These are phyloP conservation scores for Fraxinus albicans DNA, from an alignment of 305 asterid species.

Conservation along the genomic window DNA sequence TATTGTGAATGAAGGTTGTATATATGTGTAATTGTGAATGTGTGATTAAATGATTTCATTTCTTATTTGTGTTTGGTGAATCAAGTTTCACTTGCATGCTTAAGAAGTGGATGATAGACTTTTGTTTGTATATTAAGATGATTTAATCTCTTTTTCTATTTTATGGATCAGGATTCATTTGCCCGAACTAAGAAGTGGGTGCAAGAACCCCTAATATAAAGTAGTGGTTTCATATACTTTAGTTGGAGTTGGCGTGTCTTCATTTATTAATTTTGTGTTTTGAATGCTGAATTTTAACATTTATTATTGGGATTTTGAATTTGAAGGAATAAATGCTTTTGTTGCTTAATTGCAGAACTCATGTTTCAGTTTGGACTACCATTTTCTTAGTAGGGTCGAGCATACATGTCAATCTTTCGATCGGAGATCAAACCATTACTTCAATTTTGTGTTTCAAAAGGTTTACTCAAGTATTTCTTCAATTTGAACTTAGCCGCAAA, in stretches of 20 bases:
- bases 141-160: conserved; percentile 5
- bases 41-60: background rate
- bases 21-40: background rate
- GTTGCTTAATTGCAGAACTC: conserved; percentile 46
- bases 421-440: conserved; percentile 54
- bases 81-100: conserved; percentile 39
- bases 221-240: too few species aligned
- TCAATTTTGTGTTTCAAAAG: conserved; percentile 53
- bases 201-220: conserved; percentile 87
- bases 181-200: conserved; percentile 90
- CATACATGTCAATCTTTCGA: conserved; percentile 60
- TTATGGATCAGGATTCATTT: conserved; percentile 63
- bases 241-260: too few species aligned
- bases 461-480: conserved; percentile 52
- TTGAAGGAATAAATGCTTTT: background rate
- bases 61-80: background rate
- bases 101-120: conserved; percentile 54
- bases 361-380: conserved; percentile 45
- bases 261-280: too few species aligned
- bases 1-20: background rate
- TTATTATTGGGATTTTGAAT: background rate
- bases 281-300: too few species aligned
- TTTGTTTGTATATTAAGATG: conserved; percentile 16
- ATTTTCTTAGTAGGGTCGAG: conserved; percentile 63
- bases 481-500: background rate